Evolutionary conservation across 1,284 basidiomycete species (phyloP).

Genomic region (Heterobasidion parviporum): DNA sequence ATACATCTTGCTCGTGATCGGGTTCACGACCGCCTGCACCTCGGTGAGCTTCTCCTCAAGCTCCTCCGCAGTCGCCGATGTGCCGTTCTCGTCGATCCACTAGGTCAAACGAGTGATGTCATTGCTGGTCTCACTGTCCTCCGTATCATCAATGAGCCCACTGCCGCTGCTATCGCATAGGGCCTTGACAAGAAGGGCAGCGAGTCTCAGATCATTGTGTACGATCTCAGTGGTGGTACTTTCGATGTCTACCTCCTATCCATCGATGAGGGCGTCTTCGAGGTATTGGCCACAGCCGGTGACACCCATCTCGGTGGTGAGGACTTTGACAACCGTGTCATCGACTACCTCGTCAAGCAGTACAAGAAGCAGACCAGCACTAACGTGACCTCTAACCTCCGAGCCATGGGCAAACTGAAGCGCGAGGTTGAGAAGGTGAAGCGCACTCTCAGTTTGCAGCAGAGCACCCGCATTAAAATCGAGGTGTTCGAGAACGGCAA

Average conservation of each 20-base stretch:
- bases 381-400: slow-evolving; percentile 81
- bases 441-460: slow-evolving; percentile 84
- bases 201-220: slow-evolving; percentile 95
- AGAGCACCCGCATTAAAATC: slow-evolving; percentile 67
- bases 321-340: slow-evolving; percentile 97
- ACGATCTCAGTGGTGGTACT: slow-evolving; percentile 80
- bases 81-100: background rate
- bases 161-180: slow-evolving; percentile 96
- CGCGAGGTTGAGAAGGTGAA: slow-evolving; percentile 99
- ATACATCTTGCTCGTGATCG: slow-evolving; percentile 76
- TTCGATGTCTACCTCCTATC: slow-evolving; percentile 93
- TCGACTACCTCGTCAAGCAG: slow-evolving; percentile 85
- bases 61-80: slow-evolving; percentile 72
- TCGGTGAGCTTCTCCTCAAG: slow-evolving; percentile 83
- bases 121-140: slow-evolving; percentile 95
- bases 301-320: slow-evolving; percentile 99
- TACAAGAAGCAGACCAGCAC: slow-evolving; percentile 96
- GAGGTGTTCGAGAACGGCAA: slow-evolving; percentile 90
- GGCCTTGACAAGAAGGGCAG: slow-evolving; percentile 95
- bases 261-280: slow-evolving; percentile 97
- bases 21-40: slow-evolving; percentile 52
- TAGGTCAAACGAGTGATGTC: background rate
- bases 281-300: slow-evolving; percentile 95
- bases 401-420: slow-evolving; percentile 95
- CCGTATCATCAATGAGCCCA: slow-evolving; percentile 99